Evolutionary conservation across 2,329 filamentous ascomycete genomes (phyloP).

Genomic region (Lithohypha guttulata): DNA sequence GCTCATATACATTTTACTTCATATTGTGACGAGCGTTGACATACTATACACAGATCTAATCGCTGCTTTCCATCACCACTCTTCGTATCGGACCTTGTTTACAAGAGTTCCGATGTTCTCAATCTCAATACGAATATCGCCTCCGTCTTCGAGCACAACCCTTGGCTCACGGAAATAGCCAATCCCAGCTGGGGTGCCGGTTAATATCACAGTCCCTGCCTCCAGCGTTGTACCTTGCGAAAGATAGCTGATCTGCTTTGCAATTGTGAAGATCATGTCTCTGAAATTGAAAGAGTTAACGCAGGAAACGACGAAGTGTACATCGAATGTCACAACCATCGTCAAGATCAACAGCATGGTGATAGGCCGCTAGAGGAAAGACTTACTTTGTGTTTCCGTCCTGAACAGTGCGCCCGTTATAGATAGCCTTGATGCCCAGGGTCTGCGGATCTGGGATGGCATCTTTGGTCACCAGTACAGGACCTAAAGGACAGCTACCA

Average conservation of each 20-base stretch:
- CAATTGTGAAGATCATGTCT: slow-evolving; percentile 32
- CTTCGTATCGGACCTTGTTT: slow-evolving; percentile 26
- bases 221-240: slow-evolving; percentile 32
- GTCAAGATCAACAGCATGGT: too few relatives aligned
- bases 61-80: too few relatives aligned
- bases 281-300: too few relatives aligned
- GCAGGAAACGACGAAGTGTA: too few relatives aligned
- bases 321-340: too few relatives aligned
- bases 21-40: too few relatives aligned
- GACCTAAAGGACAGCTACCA: slow-evolving; percentile 33
- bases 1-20: too few relatives aligned
- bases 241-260: slow-evolving; percentile 28
- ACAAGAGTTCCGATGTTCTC: slow-evolving; percentile 41
- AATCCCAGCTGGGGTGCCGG: slow-evolving; percentile 35
- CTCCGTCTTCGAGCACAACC: slow-evolving; percentile 28
- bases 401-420: slow-evolving; percentile 18
- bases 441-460: slow-evolving; percentile 32
- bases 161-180: slow-evolving; percentile 33
- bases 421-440: slow-evolving; percentile 27
- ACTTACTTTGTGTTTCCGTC: slow-evolving; percentile 19
- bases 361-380: too few relatives aligned
- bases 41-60: too few relatives aligned
- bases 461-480: slow-evolving; percentile 21
- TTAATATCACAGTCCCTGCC: slow-evolving; percentile 31
- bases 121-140: slow-evolving; percentile 37